A percentile compares a stretch with the other conserved stretches of the same genome.
phyloP scores from a whole-genome alignment of 768 basidiomycete species.

The Dictyophora rubrovolvata region DNA sequence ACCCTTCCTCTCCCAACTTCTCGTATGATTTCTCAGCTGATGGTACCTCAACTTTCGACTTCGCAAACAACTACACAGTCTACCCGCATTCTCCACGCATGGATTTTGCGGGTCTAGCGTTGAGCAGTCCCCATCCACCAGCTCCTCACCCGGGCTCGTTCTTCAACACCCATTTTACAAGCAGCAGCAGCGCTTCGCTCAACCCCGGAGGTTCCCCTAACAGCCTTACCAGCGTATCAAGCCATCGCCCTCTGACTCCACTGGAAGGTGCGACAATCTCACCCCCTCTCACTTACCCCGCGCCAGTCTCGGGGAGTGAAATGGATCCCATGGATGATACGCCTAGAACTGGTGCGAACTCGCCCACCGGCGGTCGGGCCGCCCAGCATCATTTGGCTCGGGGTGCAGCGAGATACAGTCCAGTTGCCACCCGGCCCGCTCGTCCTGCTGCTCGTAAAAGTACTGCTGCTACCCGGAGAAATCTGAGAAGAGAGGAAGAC shows the following conservation, averaged over 20 bases:
- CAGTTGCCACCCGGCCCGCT: neutral
- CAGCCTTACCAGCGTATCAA: constrained; percentile 9
- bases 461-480: neutral
- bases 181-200: constrained; percentile 18
- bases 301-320: neutral
- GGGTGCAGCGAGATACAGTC: neutral
- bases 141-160: constrained; percentile 54
- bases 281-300: constrained; percentile 20
- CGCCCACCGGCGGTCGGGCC: neutral
- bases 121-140: constrained; percentile 48
- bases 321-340: neutral
- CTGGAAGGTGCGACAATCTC: constrained; percentile 43
- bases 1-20: constrained; percentile 27
- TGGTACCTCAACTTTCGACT: constrained; percentile 9
- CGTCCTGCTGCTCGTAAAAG: constrained; percentile 1
- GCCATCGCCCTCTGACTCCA: constrained; percentile 28
- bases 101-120: neutral
- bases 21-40: constrained; percentile 36
- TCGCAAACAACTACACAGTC: constrained; percentile 10
- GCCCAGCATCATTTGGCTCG: neutral
- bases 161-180: constrained; percentile 24
- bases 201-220: constrained; percentile 31
- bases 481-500: neutral
- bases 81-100: constrained; percentile 2
- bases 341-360: neutral